Evolutionary conservation across 352 stramenopile species (phyloP), one percentile per base, ranked within the genome.

Genomic region (Globisporangium okanoganense): DNA sequence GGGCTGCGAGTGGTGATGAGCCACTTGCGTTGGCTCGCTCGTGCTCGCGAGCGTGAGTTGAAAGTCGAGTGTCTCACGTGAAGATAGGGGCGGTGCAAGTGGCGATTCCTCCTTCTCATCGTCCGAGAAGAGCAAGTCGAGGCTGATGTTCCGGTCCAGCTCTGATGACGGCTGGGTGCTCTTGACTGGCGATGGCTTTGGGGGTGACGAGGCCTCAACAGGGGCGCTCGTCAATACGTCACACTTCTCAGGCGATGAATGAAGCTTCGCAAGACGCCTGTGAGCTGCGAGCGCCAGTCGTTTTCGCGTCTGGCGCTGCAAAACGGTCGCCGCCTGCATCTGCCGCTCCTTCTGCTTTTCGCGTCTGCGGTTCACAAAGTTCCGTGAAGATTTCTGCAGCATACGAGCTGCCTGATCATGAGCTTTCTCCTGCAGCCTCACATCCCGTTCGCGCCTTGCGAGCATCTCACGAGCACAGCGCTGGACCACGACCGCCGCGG

Each of bases 41-140:
- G 40, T 27, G 48, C 22, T 10, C 10, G 36, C 2, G 18, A 35
- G 33, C 22, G n/a, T 18, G 20, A 18, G 18, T 36, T 35, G 8
- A 14, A 25, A 38, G 16, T 22, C 16, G 18, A 54, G 18, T 16
- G n/a, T 3, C 48, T 25, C 48, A 16, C 16, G 38, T 8, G 31
- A 13, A 20, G n/a, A 24, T n/a, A 31, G 14, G 20, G 9, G 31
- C 25, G 20, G 5, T 2, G 33, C 10, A 5, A 56, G 14, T 2
- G 54, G 56, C 3, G 41, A 27, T 47, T 49, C 48, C 6, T 60
- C 27, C 18, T 45, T 56, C 53, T 61, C 29, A 53, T 73, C 66
- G 29, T 83, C 75, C 2, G 78, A 85, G 55, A 88, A 85, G 25
- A 88, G 66, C 47, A 88, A 58, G 31, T 88, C 78, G 20, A 88